Base-by-base conservation (phyloP, 192 early-diverging fungal genomes). In the Mortierella antarctica region DNA sequence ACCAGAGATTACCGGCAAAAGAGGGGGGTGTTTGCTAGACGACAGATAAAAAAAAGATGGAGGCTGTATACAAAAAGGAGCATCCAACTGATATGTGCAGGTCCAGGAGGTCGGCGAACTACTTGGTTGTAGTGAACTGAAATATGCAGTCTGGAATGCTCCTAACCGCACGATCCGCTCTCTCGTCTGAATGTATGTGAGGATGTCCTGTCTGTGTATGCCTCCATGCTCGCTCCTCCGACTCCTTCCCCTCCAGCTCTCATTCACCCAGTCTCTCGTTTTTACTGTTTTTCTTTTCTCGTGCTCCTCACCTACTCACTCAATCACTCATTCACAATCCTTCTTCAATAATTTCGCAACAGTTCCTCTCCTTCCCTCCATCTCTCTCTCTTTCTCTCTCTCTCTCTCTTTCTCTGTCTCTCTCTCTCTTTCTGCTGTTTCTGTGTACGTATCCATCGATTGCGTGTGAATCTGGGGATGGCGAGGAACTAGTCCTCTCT, bases 131-230 rank as follows among this genome's bases (percentile, higher is more conserved):
- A 58, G 50, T 50, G 53, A 47, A 62, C 59, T 23, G 4, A 61
- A 47, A 70, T 57, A 64, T 73, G 55, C 62, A 57, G 46, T 56
- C 49, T 4, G 50, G 21, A 56, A 53, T 13, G 47, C 54, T 58
- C 54, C 71, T 73, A 64, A 73, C 71, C n/a, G 31, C 71, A 73
- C 71, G 62, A 73, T 44, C 44, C 45, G 12, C 46, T 63, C 54
- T 31, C 31, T 31, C 31, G 31, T 31, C 31, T 31, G 31, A 31
- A 31, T 31, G 31, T 31, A 31, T 2, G 31, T 31, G 31, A 31
- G 31, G 31, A 31, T 31, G 31, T 31, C 31, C 31, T 31, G 31
- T 63, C 62, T 21, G 21, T 65, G 46, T 52, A 64, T 57, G 18
- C 31, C 60, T 62, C n/a, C 46, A 44, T 53, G 31, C 61, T 62